Evolutionary conservation across 805 yeast genomes (phyloP), one percentile per base, ranked within the genome.

Genomic region (Myxozyma melibiosi): DNA sequence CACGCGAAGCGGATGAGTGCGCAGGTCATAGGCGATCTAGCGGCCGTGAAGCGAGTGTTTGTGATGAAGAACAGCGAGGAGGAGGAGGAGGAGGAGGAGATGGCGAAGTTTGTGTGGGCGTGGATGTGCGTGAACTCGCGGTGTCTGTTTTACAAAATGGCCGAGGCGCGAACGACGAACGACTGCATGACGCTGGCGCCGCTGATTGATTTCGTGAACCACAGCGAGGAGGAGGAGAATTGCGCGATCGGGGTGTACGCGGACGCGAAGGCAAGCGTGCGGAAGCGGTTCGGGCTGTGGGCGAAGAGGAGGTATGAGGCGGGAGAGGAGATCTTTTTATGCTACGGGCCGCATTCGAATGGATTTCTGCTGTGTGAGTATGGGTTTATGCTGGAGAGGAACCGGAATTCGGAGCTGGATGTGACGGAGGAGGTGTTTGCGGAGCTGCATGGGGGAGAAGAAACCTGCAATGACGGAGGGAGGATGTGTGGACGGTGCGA

Each of bases 101-200:
- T 83, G 89, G 81, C 82, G 87, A 0, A 92, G 96, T 96, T 77
- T 88, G 66, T 84, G 92, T 66, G 61, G 58, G 51, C 45, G 9
- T 20, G 43, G 47, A 40, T 31, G 41, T 22, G 37, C 38, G 88
- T 91, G 55, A 92, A 94, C 69, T 86, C 97, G 1, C 84, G 99
- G 73, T 92, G 98, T 70, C 75, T 92, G 4, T 91, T 90, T 69
- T 84, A 85, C 84, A 78, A 80, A 2, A 71, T 88, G 1, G 84
- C 87, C 1, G 76, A 79, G 45, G 78, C 79, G 34, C 78, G 79
- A 55, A 73, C 75, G 16, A 67, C 68, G 2, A 80, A 74, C 25
- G 89, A 86, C 63, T 86, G 88, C 69, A 84, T 92, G 74, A 89
- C 98, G 1, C 74, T 92, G 81, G 97, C 92, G 0, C 99, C 99